These are phyloP conservation scores for Phaffia tasmanica DNA, from an alignment of 768 basidiomycete genomes.

Conservation along the genomic window DNA sequence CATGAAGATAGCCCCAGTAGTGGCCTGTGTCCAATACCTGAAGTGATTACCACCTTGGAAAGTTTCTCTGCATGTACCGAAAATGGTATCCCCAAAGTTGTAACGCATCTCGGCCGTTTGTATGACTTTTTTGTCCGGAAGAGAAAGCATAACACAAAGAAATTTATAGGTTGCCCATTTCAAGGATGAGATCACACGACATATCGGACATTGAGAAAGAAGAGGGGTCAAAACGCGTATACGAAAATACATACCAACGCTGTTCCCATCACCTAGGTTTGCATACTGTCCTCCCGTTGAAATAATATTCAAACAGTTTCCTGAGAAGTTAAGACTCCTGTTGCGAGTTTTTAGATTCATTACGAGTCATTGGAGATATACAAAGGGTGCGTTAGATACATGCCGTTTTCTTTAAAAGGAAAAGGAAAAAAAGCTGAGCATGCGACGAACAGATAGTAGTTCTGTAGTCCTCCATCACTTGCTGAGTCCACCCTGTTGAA, in stretches of 20 bases:
- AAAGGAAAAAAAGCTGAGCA: background rate
- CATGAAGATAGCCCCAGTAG: conserved; percentile 33
- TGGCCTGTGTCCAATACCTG: conserved; percentile 45
- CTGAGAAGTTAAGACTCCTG: conserved; percentile 49
- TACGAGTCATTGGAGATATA: too few species aligned
- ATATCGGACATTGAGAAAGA: too few species aligned
- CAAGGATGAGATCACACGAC: too few species aligned
- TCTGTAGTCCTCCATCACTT: conserved; percentile 60
- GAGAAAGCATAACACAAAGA: background rate
- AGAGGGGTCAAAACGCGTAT: too few species aligned
- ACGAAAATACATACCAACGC: conserved; percentile 47
- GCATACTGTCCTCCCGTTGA: conserved; percentile 56
- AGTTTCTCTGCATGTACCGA: conserved; percentile 43
- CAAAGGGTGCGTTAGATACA: background rate
- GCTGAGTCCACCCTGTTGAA: conserved; percentile 42
- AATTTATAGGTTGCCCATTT: too few species aligned
- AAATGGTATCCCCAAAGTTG: conserved; percentile 64
- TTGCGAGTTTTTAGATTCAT: too few species aligned
- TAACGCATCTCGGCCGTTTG: conserved; percentile 72
- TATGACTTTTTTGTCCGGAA: conserved; percentile 46
- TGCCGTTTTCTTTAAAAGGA: background rate
- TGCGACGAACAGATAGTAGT: conserved; percentile 62
- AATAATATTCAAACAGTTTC: conserved; percentile 77
- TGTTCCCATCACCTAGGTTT: conserved; percentile 73
- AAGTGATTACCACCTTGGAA: conserved; percentile 69